These are phyloP conservation scores for Ogataea pignaliae DNA, from an alignment of 805 yeast genomes.

Conservation along the genomic window DNA sequence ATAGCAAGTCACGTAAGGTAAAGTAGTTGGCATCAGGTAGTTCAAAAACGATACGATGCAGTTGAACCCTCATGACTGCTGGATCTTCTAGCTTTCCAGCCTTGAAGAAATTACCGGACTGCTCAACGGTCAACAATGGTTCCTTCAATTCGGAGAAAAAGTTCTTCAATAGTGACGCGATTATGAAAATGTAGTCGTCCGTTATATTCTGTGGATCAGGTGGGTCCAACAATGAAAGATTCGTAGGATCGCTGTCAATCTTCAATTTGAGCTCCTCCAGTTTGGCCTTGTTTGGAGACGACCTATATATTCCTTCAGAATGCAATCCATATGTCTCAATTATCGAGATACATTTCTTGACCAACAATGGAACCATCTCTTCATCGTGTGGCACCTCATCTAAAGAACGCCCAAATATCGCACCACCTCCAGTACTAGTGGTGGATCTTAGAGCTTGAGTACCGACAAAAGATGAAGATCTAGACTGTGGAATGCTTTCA, in stretches of 20 bases:
- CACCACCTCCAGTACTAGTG: conserved; percentile 14
- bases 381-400: conserved; percentile 79
- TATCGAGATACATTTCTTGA: conserved; percentile 80
- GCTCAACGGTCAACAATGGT: conserved; percentile 68
- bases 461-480: conserved; percentile 6
- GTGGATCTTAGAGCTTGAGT: conserved; percentile 5
- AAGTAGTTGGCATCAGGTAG: conserved; percentile 94
- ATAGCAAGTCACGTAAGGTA: conserved; percentile 76
- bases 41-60: conserved; percentile 84
- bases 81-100: conserved; percentile 67
- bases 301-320: conserved; percentile 85
- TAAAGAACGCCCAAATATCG: conserved; percentile 81
- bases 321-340: conserved; percentile 82
- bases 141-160: conserved; percentile 86
- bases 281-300: conserved; percentile 72
- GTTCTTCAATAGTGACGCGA: conserved; percentile 82
- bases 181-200: conserved; percentile 79
- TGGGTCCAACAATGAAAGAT: conserved; percentile 45
- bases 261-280: conserved; percentile 68
- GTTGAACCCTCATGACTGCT: conserved; percentile 55
- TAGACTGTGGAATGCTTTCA: neutral
- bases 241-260: conserved; percentile 73
- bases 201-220: conserved; percentile 52
- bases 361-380: conserved; percentile 88
- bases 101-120: conserved; percentile 57